Evolutionary conservation across 1,284 basidiomycete species (phyloP).

Genomic region (Ceratobasidium sp.): DNA sequence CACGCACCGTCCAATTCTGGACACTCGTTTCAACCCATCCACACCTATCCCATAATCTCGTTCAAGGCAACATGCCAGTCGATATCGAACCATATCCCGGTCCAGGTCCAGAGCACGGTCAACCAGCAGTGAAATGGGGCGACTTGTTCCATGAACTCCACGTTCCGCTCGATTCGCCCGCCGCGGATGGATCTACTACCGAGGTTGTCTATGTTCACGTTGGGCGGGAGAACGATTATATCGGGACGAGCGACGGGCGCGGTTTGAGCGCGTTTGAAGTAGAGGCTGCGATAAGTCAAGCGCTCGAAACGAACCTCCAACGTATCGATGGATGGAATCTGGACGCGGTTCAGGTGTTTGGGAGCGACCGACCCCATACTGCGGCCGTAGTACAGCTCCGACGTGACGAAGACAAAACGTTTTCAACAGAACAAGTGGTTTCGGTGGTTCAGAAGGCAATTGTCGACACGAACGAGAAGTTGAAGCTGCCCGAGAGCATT

Average conservation of each 20-base stretch:
- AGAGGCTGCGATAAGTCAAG: background rate
- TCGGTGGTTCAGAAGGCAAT: background rate
- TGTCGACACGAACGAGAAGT: background rate
- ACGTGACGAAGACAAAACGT: background rate
- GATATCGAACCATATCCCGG: constrained; percentile 24
- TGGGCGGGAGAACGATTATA: constrained; percentile 17
- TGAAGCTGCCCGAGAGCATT: background rate
- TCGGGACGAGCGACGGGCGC: background rate
- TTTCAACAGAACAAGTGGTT: background rate
- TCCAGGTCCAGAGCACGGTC: background rate
- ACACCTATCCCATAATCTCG: background rate
- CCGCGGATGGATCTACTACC: background rate
- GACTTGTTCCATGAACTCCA: too few species aligned
- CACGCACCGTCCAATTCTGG: constrained; percentile 15
- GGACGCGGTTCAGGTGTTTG: constrained; percentile 8
- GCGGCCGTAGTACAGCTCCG: constrained; percentile 5
- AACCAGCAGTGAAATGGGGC: too few species aligned
- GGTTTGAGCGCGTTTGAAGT: background rate
- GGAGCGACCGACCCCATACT: background rate
- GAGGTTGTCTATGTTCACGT: background rate
- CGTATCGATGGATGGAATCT: background rate
- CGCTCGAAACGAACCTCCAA: background rate
- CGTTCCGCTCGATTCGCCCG: too few species aligned
- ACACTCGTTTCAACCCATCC: constrained; percentile 35
- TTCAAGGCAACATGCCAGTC: background rate